These are phyloP conservation scores for Euphorbia lathyris DNA, from an alignment of 345 rosid species.

Conservation along the genomic window DNA sequence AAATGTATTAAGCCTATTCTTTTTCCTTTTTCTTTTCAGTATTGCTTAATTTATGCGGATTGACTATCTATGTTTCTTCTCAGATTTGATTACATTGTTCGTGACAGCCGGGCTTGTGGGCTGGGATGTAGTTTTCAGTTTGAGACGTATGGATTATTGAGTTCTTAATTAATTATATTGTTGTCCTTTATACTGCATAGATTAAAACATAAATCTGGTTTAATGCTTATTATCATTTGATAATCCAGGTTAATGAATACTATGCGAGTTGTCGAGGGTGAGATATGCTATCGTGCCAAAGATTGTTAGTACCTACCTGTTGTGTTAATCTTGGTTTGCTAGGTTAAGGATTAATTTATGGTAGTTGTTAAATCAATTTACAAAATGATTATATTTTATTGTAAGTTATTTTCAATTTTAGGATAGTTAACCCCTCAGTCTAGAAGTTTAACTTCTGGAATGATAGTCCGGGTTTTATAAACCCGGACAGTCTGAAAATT, in stretches of 20 bases:
- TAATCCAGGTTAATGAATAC: constrained; percentile 26
- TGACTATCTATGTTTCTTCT: background rate
- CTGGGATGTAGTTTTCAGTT: constrained; percentile 25
- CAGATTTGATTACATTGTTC: constrained; percentile 33
- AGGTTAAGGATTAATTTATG: too few relatives aligned
- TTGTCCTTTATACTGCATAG: background rate
- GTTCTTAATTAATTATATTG: background rate
- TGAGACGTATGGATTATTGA: constrained; percentile 9
- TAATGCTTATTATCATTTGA: background rate
- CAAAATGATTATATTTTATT: too few relatives aligned
- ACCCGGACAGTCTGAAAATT: too few relatives aligned
- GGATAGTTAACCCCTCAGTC: too few relatives aligned
- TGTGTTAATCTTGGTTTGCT: background rate
- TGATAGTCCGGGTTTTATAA: too few relatives aligned
- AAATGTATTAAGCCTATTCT: too few relatives aligned
- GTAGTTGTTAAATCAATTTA: too few relatives aligned
- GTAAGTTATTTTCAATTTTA: too few relatives aligned
- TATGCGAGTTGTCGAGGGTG: constrained; percentile 26
- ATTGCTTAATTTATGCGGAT: background rate
- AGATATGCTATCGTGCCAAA: constrained; percentile 28
- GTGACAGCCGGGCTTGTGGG: constrained; percentile 32
- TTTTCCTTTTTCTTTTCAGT: too few relatives aligned
- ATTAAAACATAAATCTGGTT: background rate
- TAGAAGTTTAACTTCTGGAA: too few relatives aligned
- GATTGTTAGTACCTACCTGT: constrained; percentile 20